Conservation (phyloP, 805 yeast genomes). For the Kuraishia borneana region DNA sequence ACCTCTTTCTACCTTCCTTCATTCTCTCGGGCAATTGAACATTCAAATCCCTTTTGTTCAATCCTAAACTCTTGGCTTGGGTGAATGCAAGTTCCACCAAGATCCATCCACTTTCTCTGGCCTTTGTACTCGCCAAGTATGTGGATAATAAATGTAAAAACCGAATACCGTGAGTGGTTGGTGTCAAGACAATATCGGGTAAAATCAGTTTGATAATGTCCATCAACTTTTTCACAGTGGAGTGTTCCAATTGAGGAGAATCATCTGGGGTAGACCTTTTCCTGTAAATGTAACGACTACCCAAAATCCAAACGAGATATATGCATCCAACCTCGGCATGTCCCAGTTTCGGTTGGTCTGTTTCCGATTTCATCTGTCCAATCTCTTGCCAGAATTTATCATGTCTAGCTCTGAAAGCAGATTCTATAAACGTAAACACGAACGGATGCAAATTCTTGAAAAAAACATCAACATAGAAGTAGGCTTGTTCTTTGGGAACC, state of each 20-base stretch:
- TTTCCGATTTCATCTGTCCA: constrained; percentile 3
- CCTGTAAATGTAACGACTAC: constrained; percentile 16
- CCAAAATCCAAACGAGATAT: constrained; percentile 34
- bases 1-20: constrained; percentile 26
- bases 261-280: constrained; percentile 10
- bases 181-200: constrained; percentile 30
- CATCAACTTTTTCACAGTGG: constrained; percentile 20
- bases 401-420: constrained; percentile 14
- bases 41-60: constrained; percentile 27
- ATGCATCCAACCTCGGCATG: constrained; percentile 29
- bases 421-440: constrained; percentile 22
- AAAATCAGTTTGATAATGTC: constrained; percentile 30
- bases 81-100: constrained; percentile 33
- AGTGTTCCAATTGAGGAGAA: constrained; percentile 11
- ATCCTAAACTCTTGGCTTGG: constrained; percentile 37
- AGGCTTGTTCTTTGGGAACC: constrained; percentile 18
- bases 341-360: constrained; percentile 10
- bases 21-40: constrained; percentile 20
- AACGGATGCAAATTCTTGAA: constrained; percentile 23
- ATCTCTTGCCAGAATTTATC: constrained; percentile 17
- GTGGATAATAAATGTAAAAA: constrained; percentile 28
- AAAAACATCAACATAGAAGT: constrained; percentile 18
- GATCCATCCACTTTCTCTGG: constrained; percentile 38
- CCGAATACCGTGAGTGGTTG: constrained; percentile 32
- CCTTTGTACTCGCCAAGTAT: constrained; percentile 30